Evolutionary conservation across 2,329 filamentous ascomycete species (phyloP).

Genomic region (Diaporthe nobilis): DNA sequence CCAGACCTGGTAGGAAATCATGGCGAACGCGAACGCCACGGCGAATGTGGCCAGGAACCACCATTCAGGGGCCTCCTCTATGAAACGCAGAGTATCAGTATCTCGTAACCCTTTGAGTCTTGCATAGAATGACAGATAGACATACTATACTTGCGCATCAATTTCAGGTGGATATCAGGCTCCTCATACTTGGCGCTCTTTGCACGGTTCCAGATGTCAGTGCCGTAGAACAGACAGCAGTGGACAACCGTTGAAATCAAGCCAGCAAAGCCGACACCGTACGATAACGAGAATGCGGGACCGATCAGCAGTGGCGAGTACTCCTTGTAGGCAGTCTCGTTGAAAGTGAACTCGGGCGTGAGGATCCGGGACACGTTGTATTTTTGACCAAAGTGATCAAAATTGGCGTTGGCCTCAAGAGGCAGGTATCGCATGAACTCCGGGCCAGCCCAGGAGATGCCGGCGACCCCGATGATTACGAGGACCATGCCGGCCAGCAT

Average conservation of each 20-base stretch:
- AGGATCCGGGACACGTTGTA: constrained; percentile 26
- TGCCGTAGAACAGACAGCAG: constrained; percentile 43
- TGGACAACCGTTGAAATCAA: constrained; percentile 31
- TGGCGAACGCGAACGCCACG: constrained; percentile 33
- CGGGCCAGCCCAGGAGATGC: constrained; percentile 27
- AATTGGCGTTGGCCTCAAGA: constrained; percentile 24
- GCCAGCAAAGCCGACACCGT: constrained; percentile 24
- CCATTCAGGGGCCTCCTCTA: constrained; percentile 38
- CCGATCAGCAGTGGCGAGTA: constrained; percentile 3
- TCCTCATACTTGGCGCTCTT: constrained; percentile 36
- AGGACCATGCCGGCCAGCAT: constrained; percentile 29
- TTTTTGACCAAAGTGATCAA: background rate
- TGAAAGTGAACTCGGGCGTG: constrained; percentile 17
- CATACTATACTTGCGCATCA: constrained; percentile 37
- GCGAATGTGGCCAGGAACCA: constrained; percentile 37
- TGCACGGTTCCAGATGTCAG: constrained; percentile 45
- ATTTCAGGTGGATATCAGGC: constrained; percentile 37
- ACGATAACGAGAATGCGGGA: constrained; percentile 17
- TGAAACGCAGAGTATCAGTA: background rate
- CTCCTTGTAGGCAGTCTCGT: constrained; percentile 31
- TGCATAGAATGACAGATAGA: background rate
- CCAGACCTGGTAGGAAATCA: constrained; percentile 34
- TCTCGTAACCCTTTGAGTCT: fast-evolving
- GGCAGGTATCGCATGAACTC: constrained; percentile 29
- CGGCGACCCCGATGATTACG: constrained; percentile 13